Evolutionary conservation across 2,329 filamentous ascomycete species (phyloP).

Genomic region (Fusarium sp.): DNA sequence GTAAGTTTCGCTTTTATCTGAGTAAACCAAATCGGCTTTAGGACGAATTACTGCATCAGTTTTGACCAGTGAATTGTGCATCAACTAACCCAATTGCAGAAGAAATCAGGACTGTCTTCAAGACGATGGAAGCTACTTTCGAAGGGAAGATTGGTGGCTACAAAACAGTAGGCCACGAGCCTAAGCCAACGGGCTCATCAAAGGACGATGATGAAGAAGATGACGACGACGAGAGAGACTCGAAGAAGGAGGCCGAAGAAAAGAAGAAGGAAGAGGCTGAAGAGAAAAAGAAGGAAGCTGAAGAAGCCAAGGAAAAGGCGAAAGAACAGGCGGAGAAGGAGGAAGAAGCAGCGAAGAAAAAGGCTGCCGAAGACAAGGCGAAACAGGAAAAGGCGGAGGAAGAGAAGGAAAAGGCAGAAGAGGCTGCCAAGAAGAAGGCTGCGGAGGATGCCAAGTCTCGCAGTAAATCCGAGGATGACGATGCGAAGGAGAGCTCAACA

Average conservation of each 20-base stretch:
- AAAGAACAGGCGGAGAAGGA: slow-evolving; percentile 25
- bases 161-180: slow-evolving; percentile 49
- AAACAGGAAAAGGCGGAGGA: slow-evolving; percentile 29
- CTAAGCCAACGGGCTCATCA: slow-evolving; percentile 27
- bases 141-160: slow-evolving; percentile 59
- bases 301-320: slow-evolving; percentile 42
- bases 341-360: slow-evolving; percentile 20
- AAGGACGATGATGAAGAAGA: slow-evolving; percentile 9
- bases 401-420: slow-evolving; percentile 29
- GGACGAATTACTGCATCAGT: neutral
- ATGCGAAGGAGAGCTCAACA: slow-evolving; percentile 19
- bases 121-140: slow-evolving; percentile 56
- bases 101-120: slow-evolving; percentile 55
- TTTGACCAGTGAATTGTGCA: neutral
- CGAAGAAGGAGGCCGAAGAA: slow-evolving; percentile 24
- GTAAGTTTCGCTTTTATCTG: slow-evolving; percentile 5
- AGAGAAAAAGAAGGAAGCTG: slow-evolving; percentile 26
- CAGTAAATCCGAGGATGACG: slow-evolving; percentile 22
- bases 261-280: slow-evolving; percentile 35
- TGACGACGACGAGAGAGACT: slow-evolving; percentile 20
- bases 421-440: slow-evolving; percentile 31
- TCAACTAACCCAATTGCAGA: slow-evolving; percentile 38
- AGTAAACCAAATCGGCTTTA: neutral
- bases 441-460: slow-evolving; percentile 26
- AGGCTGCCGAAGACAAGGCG: slow-evolving; percentile 22